Percentiles rank a stretch among this genome's conserved stretches.
phyloP scores from a whole-genome alignment of 345 rosid species.

The Eucalyptus albens region DNA sequence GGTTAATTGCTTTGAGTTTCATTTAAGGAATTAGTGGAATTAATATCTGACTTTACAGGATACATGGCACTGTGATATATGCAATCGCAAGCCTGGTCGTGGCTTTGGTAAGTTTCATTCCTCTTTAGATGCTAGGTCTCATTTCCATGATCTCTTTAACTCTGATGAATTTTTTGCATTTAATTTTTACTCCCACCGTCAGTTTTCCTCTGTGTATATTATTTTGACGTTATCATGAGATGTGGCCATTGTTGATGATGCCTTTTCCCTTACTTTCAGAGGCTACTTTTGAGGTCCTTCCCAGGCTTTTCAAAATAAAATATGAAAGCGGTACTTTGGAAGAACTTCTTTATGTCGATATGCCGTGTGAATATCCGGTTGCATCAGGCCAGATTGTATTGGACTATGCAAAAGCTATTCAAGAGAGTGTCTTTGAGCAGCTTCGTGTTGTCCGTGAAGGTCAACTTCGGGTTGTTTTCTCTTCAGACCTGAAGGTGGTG shows the following conservation, averaged over 20 bases:
- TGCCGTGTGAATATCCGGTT: slow-evolving; percentile 91
- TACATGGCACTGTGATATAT: slow-evolving; percentile 60
- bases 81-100: slow-evolving; percentile 60
- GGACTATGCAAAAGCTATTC: slow-evolving; percentile 98
- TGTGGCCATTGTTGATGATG: neutral
- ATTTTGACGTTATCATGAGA: neutral
- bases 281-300: slow-evolving; percentile 96
- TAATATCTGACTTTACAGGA: slow-evolving; percentile 27
- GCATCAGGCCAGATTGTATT: slow-evolving; percentile 89
- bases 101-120: slow-evolving; percentile 48
- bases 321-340: slow-evolving; percentile 98
- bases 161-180: neutral
- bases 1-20: neutral
- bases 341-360: slow-evolving; percentile 91
- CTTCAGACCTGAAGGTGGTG: slow-evolving; percentile 84
- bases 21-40: neutral
- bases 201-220: neutral
- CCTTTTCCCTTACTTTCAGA: slow-evolving; percentile 25
- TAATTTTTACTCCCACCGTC: neutral
- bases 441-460: slow-evolving; percentile 99
- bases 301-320: slow-evolving; percentile 96
- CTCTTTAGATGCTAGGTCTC: neutral
- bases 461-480: slow-evolving; percentile 86
- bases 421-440: slow-evolving; percentile 98
- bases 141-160: neutral